Base-by-base conservation (phyloP, 805 yeast species). In the Metschnikowia sp. region DNA sequence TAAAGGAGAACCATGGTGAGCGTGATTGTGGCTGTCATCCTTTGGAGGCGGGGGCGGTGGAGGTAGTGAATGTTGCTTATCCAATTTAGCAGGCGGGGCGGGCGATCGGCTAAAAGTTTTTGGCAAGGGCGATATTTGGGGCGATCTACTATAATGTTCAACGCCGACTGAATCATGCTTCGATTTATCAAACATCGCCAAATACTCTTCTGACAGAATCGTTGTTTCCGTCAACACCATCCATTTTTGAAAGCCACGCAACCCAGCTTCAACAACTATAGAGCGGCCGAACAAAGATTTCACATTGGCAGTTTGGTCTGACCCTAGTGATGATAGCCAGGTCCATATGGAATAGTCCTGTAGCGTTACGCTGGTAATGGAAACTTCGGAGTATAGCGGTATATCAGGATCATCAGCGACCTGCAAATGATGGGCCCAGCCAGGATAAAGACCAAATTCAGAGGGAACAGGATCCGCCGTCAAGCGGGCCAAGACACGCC, bases 311-410 rank as follows among this genome's bases (percentile, higher is more conserved):
- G 89, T 79, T 59, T 87, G 86, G 60, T 89, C 96, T 31, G 82
- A 75, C 0, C 88, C 88, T 22, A 88, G 62, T 2, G 89, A 78
- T 1, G 90, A 81, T 59, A 88, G 71, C 96, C 96, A 89, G 0
- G 96, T 79, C 96, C 96, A 89, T 29, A 88, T 87, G 59, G 84
- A 89, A 63, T 86, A 89, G 63, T 89, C 96, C 63, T 88, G 96
- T 15, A 89, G 80, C 6, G 87, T 76, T 1, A 86, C 84, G 49
- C 86, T 77, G 8, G 79, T 69, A 9, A 87, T 70, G 39, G 61
- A 51, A 15, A 69, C 61, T 46, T 65, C 67, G 34, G 68, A 75
- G 67, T 55, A 69, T 32, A 65, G 53, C 2, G 76, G 76, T n/a
- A 70, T 67, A 38, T 66, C 59, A 7, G 51, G 49, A 32, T 52